Percentiles rank a stretch among this genome's conserved stretches.
phyloP scores from a whole-genome alignment of 257 asterid species.

The Leonotis leonurus region DNA sequence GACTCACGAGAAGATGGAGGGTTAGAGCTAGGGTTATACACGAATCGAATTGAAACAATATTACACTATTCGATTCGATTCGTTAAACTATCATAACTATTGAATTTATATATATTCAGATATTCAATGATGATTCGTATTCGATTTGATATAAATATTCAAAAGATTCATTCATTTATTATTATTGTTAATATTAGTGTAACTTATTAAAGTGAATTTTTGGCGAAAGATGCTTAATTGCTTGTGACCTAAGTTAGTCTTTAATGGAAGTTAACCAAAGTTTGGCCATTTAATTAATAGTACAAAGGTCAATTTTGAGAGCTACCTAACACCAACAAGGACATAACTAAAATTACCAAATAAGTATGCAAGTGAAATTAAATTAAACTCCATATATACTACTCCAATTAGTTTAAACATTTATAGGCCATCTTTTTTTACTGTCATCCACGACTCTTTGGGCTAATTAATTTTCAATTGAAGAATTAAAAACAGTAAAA shows the following conservation, averaged over 20 bases:
- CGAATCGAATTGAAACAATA: no score
- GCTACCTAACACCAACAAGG: not conserved
- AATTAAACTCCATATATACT: not conserved
- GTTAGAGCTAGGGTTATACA: no score
- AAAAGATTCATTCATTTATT: no score
- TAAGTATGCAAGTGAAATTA: not conserved
- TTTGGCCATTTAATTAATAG: not conserved
- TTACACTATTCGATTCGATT: no score
- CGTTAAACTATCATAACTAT: no score
- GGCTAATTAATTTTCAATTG: no score
- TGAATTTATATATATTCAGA: no score
- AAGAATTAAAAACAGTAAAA: not conserved
- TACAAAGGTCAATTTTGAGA: not conserved
- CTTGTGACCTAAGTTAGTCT: not conserved
- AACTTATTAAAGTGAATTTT: no score
- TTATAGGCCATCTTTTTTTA: not conserved
- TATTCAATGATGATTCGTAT: no score
- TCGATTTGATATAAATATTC: no score
- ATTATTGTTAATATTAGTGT: no score
- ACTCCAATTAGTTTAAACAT: not conserved
- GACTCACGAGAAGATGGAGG: no score
- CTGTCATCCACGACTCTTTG: not conserved
- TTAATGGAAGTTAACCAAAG: not conserved
- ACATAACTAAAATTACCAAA: slow-evolving; percentile 1
- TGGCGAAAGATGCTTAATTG: not conserved